phyloP scores from a whole-genome alignment of 176 grass and related monocot genomes.

The Aegilops longissima region DNA sequence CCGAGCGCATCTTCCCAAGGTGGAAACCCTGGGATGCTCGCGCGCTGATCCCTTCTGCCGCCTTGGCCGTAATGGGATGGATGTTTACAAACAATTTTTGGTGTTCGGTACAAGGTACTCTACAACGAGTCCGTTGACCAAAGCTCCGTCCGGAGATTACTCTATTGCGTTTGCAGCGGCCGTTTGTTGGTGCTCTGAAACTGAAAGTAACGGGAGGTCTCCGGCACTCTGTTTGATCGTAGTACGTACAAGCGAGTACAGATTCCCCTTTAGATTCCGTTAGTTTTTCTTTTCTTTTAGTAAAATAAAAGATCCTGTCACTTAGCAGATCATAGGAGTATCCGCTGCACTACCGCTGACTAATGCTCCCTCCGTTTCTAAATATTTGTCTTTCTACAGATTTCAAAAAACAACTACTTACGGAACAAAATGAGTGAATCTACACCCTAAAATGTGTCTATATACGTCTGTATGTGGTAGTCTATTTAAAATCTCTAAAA shows the following conservation, averaged over 20 bases:
- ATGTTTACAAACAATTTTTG: not conserved
- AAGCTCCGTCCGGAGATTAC: not conserved
- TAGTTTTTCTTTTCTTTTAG: not conserved
- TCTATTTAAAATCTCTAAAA: too few relatives aligned
- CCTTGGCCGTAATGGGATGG: too few relatives aligned
- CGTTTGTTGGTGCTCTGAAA: not conserved
- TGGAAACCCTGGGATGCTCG: constrained; percentile 33
- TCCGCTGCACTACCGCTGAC: too few relatives aligned
- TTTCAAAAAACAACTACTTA: too few relatives aligned
- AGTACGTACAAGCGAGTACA: not conserved
- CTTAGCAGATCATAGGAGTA: too few relatives aligned
- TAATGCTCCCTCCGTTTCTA: too few relatives aligned
- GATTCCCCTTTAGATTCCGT: not conserved
- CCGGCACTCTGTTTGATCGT: too few relatives aligned
- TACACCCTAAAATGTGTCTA: too few relatives aligned
- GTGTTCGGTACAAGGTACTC: not conserved
- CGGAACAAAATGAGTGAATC: too few relatives aligned
- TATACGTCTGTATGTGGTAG: too few relatives aligned
- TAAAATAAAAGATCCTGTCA: not conserved
- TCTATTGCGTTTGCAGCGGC: not conserved
- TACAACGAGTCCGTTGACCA: not conserved
- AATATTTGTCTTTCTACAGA: too few relatives aligned
- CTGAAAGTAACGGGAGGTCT: not conserved
- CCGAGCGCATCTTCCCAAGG: constrained; percentile 30
- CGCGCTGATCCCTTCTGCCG: not conserved